Evolutionary conservation across 1,284 basidiomycete species (phyloP).

Genomic region (Ceratobasidium sp.): DNA sequence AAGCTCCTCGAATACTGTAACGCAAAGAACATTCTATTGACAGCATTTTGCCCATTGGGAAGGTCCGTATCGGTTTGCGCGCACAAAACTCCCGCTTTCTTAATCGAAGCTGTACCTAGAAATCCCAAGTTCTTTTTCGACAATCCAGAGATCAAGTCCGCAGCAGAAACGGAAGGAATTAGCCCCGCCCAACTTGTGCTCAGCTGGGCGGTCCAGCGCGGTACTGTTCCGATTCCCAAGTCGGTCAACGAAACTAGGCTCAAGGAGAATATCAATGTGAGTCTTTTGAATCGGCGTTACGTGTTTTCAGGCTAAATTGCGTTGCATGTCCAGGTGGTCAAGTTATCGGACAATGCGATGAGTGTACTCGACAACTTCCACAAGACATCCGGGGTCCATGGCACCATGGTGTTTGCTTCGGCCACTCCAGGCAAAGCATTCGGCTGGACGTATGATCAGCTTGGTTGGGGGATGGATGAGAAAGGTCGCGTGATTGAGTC

Average conservation of each 20-base stretch:
- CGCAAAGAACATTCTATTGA: conserved; percentile 78
- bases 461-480: conserved; percentile 36
- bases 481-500: conserved; percentile 21
- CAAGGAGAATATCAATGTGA: conserved; percentile 26
- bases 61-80: conserved; percentile 54
- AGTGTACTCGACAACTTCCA: conserved; percentile 32
- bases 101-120: background rate
- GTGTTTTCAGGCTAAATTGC: too few species aligned
- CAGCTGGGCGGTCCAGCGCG: conserved; percentile 82
- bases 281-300: conserved; percentile 44
- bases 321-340: background rate
- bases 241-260: conserved; percentile 58
- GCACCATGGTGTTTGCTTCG: conserved; percentile 13
- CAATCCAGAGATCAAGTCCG: conserved; percentile 62
- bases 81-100: conserved; percentile 5
- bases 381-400: conserved; percentile 29
- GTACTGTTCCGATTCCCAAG: conserved; percentile 79
- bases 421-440: background rate
- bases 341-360: conserved; percentile 23
- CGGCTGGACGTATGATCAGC: conserved; percentile 30
- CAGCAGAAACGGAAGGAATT: conserved; percentile 71
- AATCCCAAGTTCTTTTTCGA: conserved; percentile 19
- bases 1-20: conserved; percentile 76
- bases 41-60: conserved; percentile 87
- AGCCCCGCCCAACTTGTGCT: conserved; percentile 82